Percentiles rank a stretch among this genome's conserved stretches.
Conservation (phyloP, 2,329 filamentous ascomycete genomes). For the Aspergillus sp. region DNA sequence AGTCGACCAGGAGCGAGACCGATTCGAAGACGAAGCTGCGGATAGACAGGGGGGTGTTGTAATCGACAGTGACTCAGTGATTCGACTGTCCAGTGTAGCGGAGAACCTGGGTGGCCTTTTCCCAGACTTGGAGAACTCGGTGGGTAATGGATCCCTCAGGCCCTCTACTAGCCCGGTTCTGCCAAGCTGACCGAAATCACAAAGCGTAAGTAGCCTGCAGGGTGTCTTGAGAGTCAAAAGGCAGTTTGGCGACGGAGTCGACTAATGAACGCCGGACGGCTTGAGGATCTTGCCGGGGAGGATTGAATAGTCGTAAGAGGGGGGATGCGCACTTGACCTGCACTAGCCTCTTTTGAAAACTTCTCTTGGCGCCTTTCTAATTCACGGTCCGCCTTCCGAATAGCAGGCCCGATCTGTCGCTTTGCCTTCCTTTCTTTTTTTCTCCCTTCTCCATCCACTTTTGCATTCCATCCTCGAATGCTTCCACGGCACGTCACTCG, state of each 20-base stretch:
- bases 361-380: conserved; percentile 26
- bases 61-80: conserved; percentile 10
- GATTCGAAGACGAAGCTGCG: background rate
- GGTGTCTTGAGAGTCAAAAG: conserved; percentile 5
- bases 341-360: conserved; percentile 26
- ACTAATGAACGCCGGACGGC: conserved; percentile 15
- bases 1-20: background rate
- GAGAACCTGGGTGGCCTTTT: conserved; percentile 29
- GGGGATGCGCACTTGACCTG: conserved; percentile 29
- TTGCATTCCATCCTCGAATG: background rate
- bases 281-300: conserved; percentile 31
- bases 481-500: background rate
- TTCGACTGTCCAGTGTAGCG: conserved; percentile 20
- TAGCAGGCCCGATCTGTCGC: background rate
- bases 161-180: conserved; percentile 29
- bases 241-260: conserved; percentile 12
- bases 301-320: conserved; percentile 31
- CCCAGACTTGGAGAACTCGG: conserved; percentile 33
- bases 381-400: conserved; percentile 8
- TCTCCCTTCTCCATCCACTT: conserved; percentile 2
- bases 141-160: conserved; percentile 24
- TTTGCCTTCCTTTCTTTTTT: background rate
- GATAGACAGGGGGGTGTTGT: background rate
- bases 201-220: conserved; percentile 2
- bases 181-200: conserved; percentile 19